Evolutionary conservation across 768 basidiomycete genomes (phyloP).

Genomic region (Collybiopsis luxurians): DNA sequence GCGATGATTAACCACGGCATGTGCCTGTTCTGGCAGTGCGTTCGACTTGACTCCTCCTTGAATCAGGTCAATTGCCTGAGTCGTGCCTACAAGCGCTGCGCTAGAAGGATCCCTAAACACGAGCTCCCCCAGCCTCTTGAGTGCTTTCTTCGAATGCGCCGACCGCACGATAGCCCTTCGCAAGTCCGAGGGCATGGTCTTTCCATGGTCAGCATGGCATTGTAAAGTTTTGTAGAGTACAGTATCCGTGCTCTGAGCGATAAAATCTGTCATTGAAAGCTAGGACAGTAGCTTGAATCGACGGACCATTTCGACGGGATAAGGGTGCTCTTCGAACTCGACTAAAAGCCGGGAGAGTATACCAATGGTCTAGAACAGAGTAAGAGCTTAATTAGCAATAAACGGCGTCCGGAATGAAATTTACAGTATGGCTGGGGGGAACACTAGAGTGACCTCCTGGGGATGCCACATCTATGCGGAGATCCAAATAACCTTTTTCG

Average conservation of each 20-base stretch:
- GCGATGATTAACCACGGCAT: constrained; percentile 50
- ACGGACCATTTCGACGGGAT: constrained; percentile 32
- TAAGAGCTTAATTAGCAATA: not conserved
- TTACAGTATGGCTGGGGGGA: constrained; percentile 59
- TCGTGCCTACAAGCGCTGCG: constrained; percentile 40
- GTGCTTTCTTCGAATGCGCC: constrained; percentile 31
- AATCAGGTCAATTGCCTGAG: constrained; percentile 56
- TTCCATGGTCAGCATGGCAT: constrained; percentile 50
- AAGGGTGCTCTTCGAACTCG: constrained; percentile 44
- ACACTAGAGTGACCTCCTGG: constrained; percentile 66
- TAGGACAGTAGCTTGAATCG: not conserved
- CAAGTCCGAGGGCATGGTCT: constrained; percentile 34
- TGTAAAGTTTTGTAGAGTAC: constrained; percentile 42
- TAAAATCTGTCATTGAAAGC: not conserved
- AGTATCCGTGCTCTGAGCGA: constrained; percentile 31
- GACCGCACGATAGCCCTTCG: constrained; percentile 32
- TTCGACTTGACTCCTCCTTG: constrained; percentile 48
- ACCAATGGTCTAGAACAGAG: constrained; percentile 49
- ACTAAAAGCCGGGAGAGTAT: constrained; percentile 53
- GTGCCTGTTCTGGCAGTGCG: constrained; percentile 56
- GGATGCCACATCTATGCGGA: constrained; percentile 42
- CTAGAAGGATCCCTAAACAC: constrained; percentile 21
- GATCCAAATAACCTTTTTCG: constrained; percentile 36
- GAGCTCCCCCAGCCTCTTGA: constrained; percentile 38
- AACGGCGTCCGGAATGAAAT: not conserved